Conservation (phyloP, 257 asterid species). For the Perilla frutescens region DNA sequence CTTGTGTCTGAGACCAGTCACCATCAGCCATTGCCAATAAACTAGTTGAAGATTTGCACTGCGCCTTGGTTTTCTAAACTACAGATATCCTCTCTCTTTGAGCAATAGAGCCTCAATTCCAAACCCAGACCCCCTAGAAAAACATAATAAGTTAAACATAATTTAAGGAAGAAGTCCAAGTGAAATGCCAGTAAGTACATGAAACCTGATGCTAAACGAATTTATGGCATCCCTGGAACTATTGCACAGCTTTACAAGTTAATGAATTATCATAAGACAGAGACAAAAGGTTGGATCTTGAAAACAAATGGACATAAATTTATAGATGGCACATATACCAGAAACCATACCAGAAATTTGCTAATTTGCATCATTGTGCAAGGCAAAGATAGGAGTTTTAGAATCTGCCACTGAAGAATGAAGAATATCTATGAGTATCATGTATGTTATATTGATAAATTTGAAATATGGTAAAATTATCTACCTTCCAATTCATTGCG, state of each 20-base stretch:
- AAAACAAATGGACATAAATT: constrained; percentile 18
- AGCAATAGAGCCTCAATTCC: constrained; percentile 31
- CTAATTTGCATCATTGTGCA: constrained; percentile 47
- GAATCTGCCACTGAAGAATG: constrained; percentile 44
- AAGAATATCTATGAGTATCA: constrained; percentile 32
- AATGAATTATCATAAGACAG: neutral
- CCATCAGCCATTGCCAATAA: constrained; percentile 26
- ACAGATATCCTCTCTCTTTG: constrained; percentile 12
- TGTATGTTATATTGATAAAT: constrained; percentile 14
- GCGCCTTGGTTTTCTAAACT: constrained; percentile 10
- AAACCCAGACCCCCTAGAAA: constrained; percentile 16
- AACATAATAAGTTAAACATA: neutral
- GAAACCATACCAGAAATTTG: constrained; percentile 32
- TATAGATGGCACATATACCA: constrained; percentile 25
- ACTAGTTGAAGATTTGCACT: neutral
- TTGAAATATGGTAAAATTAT: constrained; percentile 14
- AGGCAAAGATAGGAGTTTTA: constrained; percentile 42
- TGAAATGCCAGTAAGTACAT: constrained; percentile 9
- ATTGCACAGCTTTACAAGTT: neutral
- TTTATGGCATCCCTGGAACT: neutral
- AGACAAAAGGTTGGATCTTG: neutral
- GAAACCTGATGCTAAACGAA: constrained; percentile 12
- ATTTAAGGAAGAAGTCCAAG: constrained; percentile 18
- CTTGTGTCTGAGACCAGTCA: constrained; percentile 15
- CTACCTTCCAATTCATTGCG: constrained; percentile 65